Evolutionary conservation across 2,329 filamentous ascomycete genomes (phyloP).

Genomic region (Neocatenulostroma microsporum): DNA sequence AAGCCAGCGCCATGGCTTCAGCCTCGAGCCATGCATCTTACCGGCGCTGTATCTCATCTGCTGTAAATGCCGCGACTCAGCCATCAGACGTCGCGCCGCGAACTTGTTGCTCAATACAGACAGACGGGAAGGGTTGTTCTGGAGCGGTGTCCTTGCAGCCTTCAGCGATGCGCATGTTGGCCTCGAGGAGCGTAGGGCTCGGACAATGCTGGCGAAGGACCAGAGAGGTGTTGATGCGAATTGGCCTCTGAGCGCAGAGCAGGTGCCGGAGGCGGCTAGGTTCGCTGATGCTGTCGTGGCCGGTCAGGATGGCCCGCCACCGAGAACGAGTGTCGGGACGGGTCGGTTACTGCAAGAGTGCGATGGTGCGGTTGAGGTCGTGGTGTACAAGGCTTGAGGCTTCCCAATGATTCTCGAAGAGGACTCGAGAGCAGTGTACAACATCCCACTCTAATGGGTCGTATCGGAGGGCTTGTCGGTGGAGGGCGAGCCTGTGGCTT

Average conservation of each 20-base stretch:
- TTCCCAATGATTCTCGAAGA: not conserved
- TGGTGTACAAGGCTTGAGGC: not conserved
- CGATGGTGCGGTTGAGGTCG: not conserved
- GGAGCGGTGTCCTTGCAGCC: not conserved
- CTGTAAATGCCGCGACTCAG: not conserved
- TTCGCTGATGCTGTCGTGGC: not conserved
- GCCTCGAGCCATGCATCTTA: not conserved
- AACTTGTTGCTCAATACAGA: not conserved
- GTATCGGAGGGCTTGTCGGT: too few species aligned
- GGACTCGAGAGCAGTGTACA: not conserved
- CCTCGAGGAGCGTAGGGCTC: not conserved
- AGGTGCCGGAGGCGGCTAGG: not conserved
- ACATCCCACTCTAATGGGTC: too few species aligned
- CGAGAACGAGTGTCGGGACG: slow-evolving; percentile 1
- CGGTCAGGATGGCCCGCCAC: slow-evolving; percentile 1
- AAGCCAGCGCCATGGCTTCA: not conserved
- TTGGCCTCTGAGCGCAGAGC: too few species aligned
- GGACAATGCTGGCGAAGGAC: too few species aligned
- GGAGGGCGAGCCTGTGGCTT: too few species aligned
- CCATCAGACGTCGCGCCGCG: not conserved
- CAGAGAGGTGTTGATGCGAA: not conserved
- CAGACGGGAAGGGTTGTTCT: slow-evolving; percentile 1
- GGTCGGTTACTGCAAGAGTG: not conserved
- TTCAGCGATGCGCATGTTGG: not conserved
- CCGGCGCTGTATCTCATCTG: slow-evolving; percentile 1